phyloP scores from a whole-genome alignment of 2,329 filamentous ascomycete genomes.

The Colletotrichum salicis region DNA sequence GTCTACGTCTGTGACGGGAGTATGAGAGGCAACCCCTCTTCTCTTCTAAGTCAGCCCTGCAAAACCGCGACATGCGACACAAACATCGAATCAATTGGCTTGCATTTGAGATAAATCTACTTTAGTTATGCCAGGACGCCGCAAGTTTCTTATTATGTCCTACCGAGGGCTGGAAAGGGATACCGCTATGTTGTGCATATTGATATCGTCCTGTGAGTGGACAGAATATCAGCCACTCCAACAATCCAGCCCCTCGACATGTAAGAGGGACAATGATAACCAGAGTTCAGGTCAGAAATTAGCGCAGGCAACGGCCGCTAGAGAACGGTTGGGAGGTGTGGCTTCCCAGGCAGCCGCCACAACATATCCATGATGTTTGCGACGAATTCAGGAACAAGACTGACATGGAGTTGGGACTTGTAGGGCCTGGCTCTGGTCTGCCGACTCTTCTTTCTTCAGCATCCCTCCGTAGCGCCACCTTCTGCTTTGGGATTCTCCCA shows the following conservation, averaged over 20 bases:
- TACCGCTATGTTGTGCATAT: slow-evolving; percentile 11
- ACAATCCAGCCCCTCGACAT: not conserved
- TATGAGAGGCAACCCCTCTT: not conserved
- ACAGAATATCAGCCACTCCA: not conserved
- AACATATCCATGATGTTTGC: not conserved
- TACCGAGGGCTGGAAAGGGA: not conserved
- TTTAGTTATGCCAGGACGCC: not conserved
- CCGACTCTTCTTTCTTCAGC: not conserved
- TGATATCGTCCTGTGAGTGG: not conserved
- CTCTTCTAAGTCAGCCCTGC: not conserved
- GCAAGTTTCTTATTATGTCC: not conserved
- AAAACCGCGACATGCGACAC: not conserved
- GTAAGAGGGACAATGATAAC: not conserved
- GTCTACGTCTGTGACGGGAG: not conserved
- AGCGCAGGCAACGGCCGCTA: not conserved
- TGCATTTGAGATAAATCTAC: not conserved
- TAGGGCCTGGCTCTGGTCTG: no score
- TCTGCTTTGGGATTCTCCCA: not conserved
- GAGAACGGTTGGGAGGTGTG: not conserved
- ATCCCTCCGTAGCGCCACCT: not conserved
- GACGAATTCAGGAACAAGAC: not conserved
- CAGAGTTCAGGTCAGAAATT: not conserved
- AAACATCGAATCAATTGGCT: not conserved
- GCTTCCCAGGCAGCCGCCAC: not conserved
- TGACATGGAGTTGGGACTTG: not conserved